Conservation (phyloP, 2,329 filamentous ascomycete species). For the Alternaria postmessia region DNA sequence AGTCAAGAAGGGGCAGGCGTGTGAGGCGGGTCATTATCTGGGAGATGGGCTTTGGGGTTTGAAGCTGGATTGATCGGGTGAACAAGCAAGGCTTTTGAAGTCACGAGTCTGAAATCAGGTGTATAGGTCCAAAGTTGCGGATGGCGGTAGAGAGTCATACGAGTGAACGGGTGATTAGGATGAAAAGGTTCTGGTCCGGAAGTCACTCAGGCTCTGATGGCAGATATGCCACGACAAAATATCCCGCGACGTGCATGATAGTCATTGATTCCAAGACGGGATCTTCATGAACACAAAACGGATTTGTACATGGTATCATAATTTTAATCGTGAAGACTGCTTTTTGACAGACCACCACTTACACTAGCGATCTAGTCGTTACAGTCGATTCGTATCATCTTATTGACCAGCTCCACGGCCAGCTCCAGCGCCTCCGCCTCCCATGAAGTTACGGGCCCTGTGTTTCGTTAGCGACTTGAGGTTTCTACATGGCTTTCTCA, state of each 20-base stretch:
- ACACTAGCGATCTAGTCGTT: not conserved
- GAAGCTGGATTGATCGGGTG: slow-evolving; percentile 58
- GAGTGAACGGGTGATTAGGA: not conserved
- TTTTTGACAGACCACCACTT: not conserved
- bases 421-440: slow-evolving; percentile 32
- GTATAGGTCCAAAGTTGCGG: not conserved
- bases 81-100: not conserved
- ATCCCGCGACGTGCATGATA: not conserved
- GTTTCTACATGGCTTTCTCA: slow-evolving; percentile 28
- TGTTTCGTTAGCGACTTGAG: slow-evolving; percentile 10
- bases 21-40: slow-evolving; percentile 92
- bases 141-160: not conserved
- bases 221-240: not conserved
- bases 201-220: not conserved
- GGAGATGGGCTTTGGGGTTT: slow-evolving; percentile 94
- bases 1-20: slow-evolving; percentile 91
- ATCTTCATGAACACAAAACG: slow-evolving; percentile 3
- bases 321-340: slow-evolving; percentile 28
- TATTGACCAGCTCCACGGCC: slow-evolving; percentile 26
- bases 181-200: not conserved
- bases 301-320: slow-evolving; percentile 41
- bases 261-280: not conserved
- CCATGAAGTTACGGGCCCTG: slow-evolving; percentile 75
- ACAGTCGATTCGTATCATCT: slow-evolving; percentile 25
- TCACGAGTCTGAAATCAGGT: not conserved